Conservation (phyloP, 768 basidiomycete genomes). For the Panaeolus cyanescens region DNA sequence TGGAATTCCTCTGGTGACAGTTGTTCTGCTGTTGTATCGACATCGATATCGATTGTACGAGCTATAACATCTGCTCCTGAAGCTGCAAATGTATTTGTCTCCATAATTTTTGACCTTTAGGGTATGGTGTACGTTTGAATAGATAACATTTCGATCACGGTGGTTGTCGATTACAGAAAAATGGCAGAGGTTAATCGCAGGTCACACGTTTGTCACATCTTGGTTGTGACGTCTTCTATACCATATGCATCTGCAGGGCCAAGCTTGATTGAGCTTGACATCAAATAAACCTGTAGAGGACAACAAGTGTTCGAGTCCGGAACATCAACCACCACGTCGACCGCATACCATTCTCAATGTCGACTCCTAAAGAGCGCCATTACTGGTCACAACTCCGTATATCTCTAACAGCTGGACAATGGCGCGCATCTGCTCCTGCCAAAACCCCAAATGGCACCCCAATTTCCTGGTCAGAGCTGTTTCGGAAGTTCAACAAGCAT, state of each 20-base stretch:
- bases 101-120: not conserved
- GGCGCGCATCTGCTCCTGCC: conserved; percentile 64
- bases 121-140: too few relatives aligned
- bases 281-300: not conserved
- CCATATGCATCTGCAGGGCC: not conserved
- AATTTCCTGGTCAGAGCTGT: conserved; percentile 75
- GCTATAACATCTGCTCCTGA: conserved; percentile 58
- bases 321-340: not conserved
- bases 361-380: conserved; percentile 61
- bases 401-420: conserved; percentile 73
- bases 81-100: conserved; percentile 25
- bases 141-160: not conserved
- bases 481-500: conserved; percentile 89
- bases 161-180: not conserved
- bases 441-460: conserved; percentile 52
- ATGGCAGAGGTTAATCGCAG: not conserved
- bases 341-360: conserved; percentile 18
- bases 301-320: not conserved
- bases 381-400: conserved; percentile 79
- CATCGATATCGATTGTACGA: conserved; percentile 50
- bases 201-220: not conserved
- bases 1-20: conserved; percentile 46
- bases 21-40: conserved; percentile 34
- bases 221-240: not conserved
- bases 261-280: not conserved